Percentiles rank a stretch among this genome's conserved stretches.
phyloP scores from a whole-genome alignment of 805 yeast genomes.

The Yamadazyma laniorum region DNA sequence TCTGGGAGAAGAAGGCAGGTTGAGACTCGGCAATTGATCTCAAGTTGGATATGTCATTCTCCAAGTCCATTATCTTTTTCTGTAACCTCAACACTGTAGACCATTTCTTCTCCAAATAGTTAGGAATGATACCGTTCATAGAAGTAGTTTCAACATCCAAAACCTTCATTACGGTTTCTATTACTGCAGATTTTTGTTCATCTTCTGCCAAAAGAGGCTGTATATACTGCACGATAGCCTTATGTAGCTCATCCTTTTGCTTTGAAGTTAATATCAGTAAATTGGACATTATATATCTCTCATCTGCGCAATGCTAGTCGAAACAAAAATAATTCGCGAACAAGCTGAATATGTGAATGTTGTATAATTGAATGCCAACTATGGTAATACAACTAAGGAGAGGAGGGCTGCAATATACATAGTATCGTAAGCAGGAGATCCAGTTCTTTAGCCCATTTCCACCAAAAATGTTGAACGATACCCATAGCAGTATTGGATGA shows the following conservation, averaged over 20 bases:
- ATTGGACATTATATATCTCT: conserved; percentile 1
- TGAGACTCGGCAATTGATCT: conserved; percentile 43
- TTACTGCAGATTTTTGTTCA: conserved; percentile 14
- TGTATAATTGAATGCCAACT: too few species aligned
- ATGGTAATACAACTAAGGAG: too few species aligned
- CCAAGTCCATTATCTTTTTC: conserved; percentile 67
- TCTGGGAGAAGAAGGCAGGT: conserved; percentile 7
- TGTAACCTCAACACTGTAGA: conserved; percentile 79
- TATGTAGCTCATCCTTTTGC: conserved; percentile 47
- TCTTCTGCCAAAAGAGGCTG: conserved; percentile 26
- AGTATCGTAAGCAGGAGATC: too few species aligned
- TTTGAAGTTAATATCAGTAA: conserved; percentile 33
- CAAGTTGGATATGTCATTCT: conserved; percentile 52
- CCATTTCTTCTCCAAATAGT: conserved; percentile 78
- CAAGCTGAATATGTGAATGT: neutral
- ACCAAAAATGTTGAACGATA: too few species aligned
- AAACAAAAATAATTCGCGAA: neutral
- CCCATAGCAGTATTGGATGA: too few species aligned
- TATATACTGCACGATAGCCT: conserved; percentile 50
- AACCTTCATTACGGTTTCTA: conserved; percentile 10
- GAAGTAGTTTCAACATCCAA: conserved; percentile 13
- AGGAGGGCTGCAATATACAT: too few species aligned
- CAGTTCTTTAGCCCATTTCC: too few species aligned
- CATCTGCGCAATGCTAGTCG: neutral
- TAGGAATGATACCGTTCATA: conserved; percentile 26